A percentile compares a stretch with the other conserved stretches of the same genome.
phyloP scores from a whole-genome alignment of 257 asterid species.

The Ligustrum vulgare region DNA sequence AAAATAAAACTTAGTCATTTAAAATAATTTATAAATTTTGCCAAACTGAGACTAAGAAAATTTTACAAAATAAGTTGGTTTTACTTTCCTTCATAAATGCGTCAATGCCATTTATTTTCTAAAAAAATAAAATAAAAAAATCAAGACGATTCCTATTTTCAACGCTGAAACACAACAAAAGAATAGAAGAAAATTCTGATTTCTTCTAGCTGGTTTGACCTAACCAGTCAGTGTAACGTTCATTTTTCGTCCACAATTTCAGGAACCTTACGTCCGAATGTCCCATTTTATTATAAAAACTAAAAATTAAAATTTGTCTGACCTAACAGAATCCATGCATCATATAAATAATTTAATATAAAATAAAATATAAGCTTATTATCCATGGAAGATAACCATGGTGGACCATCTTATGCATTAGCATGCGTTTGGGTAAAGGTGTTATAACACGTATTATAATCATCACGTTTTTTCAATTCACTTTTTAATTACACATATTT shows the following conservation, averaged over 20 bases:
- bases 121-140: not conserved
- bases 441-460: too few relatives aligned
- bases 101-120: too few relatives aligned
- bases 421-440: too few relatives aligned
- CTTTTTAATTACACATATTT: too few relatives aligned
- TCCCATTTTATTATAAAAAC: not conserved
- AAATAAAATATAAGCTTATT: not conserved
- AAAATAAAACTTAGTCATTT: too few relatives aligned
- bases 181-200: not conserved
- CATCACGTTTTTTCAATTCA: too few relatives aligned
- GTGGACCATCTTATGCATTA: slow-evolving; percentile 14
- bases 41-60: too few relatives aligned
- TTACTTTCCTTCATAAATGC: too few relatives aligned
- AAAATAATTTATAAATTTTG: too few relatives aligned
- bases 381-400: not conserved
- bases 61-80: too few relatives aligned
- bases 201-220: not conserved
- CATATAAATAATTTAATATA: not conserved
- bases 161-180: not conserved
- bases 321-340: not conserved
- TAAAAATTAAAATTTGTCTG: too few relatives aligned
- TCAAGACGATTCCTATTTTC: not conserved
- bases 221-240: not conserved
- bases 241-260: not conserved
- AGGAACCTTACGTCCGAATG: not conserved